Evolutionary conservation across 352 stramenopile genomes (phyloP).

Genomic region (Phytophthora multivora): DNA sequence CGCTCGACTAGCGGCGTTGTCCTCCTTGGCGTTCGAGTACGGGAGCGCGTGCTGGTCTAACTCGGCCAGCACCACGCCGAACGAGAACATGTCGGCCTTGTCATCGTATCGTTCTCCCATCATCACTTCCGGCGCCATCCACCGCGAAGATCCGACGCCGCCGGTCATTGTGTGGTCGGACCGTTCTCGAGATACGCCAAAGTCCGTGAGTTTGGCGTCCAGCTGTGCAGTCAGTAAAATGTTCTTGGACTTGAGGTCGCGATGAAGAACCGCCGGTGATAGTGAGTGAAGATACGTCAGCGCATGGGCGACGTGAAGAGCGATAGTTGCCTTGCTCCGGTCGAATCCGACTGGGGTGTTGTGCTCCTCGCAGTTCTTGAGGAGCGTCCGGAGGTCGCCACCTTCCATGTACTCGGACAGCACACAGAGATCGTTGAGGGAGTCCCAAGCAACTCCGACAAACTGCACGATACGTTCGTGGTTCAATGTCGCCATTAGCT

Average conservation of each 20-base stretch:
- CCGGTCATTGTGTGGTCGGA: constrained; percentile 43
- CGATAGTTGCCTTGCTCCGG: constrained; percentile 34
- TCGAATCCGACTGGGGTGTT: constrained; percentile 31
- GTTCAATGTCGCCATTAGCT: constrained; percentile 45
- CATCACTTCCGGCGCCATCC: constrained; percentile 55
- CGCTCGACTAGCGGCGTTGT: constrained; percentile 15
- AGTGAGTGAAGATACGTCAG: constrained; percentile 52
- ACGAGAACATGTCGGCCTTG: constrained; percentile 56
- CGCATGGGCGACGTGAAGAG: constrained; percentile 37
- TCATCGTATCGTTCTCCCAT: constrained; percentile 49
- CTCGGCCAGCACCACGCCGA: constrained; percentile 48
- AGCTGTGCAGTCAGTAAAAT: constrained; percentile 35
- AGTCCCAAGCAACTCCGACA: constrained; percentile 56
- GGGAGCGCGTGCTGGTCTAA: constrained; percentile 40
- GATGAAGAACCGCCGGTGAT: constrained; percentile 30
- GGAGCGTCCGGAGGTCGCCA: constrained; percentile 39
- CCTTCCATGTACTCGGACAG: constrained; percentile 60
- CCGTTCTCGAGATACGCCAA: constrained; percentile 43
- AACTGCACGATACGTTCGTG: constrained; percentile 52
- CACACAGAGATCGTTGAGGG: constrained; percentile 41
- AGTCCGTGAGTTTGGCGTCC: constrained; percentile 42
- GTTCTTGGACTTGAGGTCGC: constrained; percentile 44
- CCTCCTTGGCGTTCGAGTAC: constrained; percentile 38
- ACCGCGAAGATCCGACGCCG: constrained; percentile 42
- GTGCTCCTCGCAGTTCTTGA: constrained; percentile 38